Conservation (phyloP, 805 yeast species). For the Yarrowia alimentaria region DNA sequence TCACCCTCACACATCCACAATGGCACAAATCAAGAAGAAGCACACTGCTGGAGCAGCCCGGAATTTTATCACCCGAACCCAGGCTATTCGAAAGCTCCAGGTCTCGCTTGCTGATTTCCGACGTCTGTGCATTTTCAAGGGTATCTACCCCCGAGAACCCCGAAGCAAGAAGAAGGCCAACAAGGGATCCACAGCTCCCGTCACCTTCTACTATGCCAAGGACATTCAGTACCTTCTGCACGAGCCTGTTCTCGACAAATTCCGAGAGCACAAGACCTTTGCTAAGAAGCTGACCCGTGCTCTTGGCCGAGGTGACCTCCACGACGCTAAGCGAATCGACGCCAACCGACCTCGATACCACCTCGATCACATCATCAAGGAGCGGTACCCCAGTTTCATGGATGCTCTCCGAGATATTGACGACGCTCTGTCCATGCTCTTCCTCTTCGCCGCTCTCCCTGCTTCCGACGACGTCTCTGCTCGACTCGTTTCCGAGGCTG, state of each 20-base stretch:
- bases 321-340: constrained; percentile 83
- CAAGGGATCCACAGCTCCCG: constrained; percentile 95
- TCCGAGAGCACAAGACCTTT: constrained; percentile 93
- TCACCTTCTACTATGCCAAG: constrained; percentile 88
- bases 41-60: constrained; percentile 84
- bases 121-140: constrained; percentile 95
- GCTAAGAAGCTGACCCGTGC: constrained; percentile 87
- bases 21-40: constrained; percentile 67
- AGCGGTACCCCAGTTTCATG: constrained; percentile 88
- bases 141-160: constrained; percentile 96
- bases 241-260: constrained; percentile 87
- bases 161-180: constrained; percentile 93
- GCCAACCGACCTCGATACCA: constrained; percentile 77
- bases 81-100: constrained; percentile 88
- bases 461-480: constrained; percentile 81
- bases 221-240: constrained; percentile 94
- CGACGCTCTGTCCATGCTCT: constrained; percentile 93
- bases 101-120: constrained; percentile 90
- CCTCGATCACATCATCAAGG: constrained; percentile 87
- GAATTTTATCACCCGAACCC: constrained; percentile 89
- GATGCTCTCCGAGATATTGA: constrained; percentile 92
- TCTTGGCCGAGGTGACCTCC: constrained; percentile 86
- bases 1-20: constrained; percentile 15
- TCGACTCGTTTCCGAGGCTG: constrained; percentile 83
- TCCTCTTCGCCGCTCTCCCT: constrained; percentile 90